These are phyloP conservation scores for Pyrus hybrid DNA, from an alignment of 331 rosid species.

Conservation along the genomic window DNA sequence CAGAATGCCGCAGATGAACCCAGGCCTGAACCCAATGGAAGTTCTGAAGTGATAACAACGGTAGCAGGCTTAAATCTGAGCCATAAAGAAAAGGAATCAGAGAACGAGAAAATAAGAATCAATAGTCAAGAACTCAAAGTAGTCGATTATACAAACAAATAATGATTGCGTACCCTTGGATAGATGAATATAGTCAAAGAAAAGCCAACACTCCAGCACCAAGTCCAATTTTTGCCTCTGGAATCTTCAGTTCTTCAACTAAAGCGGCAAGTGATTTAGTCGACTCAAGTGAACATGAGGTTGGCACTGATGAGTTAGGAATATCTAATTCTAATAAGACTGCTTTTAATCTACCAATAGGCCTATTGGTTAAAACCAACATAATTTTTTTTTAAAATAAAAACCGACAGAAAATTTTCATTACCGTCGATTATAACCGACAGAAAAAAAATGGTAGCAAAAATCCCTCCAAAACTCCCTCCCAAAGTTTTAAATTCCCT, in stretches of 20 bases:
- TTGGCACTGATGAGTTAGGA: conserved; percentile 34
- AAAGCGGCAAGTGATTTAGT: conserved; percentile 50
- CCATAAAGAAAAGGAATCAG: conserved; percentile 8
- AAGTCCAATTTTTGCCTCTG: conserved; percentile 57
- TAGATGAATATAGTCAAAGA: conserved; percentile 78
- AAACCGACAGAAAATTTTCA: too few relatives aligned
- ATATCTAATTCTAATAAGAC: conserved; percentile 34
- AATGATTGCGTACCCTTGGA: conserved; percentile 50
- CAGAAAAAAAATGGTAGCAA: too few relatives aligned
- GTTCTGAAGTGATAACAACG: conserved; percentile 66
- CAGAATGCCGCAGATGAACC: conserved; percentile 88
- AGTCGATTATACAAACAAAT: background rate
- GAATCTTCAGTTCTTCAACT: conserved; percentile 55
- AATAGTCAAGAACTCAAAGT: background rate
- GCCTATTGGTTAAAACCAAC: too few relatives aligned
- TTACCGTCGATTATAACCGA: too few relatives aligned
- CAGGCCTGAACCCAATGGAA: conserved; percentile 87
- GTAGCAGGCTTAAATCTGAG: conserved; percentile 84
- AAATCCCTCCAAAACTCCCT: too few relatives aligned
- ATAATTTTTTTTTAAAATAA: too few relatives aligned
- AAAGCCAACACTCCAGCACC: conserved; percentile 82
- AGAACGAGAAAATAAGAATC: background rate
- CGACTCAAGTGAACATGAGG: conserved; percentile 54
- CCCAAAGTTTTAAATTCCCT: too few relatives aligned
- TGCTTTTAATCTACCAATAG: conserved; percentile 45